Conservation (phyloP, 2,329 filamentous ascomycete species). For the Sporothrix sp. region DNA sequence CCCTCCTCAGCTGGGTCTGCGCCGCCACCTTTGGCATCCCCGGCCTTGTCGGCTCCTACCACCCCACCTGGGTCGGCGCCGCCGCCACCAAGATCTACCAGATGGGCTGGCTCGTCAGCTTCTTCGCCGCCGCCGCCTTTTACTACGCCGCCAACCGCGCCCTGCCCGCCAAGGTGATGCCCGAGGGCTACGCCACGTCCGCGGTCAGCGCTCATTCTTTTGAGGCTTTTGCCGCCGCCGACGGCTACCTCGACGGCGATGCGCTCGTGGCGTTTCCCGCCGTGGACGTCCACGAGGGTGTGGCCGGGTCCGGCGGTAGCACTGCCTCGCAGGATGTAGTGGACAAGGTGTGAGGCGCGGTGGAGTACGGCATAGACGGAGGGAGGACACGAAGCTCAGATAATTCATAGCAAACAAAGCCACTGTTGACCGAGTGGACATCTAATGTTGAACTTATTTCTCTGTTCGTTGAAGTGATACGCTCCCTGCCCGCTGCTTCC, state of each 20-base stretch:
- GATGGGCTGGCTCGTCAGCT: conserved; percentile 28
- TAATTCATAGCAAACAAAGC: too few relatives aligned
- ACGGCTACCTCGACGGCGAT: conserved; percentile 10
- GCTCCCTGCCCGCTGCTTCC: too few relatives aligned
- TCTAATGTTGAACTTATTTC: too few relatives aligned
- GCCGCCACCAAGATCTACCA: conserved; percentile 25
- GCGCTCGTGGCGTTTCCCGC: conserved; percentile 5
- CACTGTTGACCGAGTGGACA: too few relatives aligned
- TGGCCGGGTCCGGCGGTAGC: not conserved
- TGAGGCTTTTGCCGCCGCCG: conserved; percentile 1
- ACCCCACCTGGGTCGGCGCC: conserved; percentile 22
- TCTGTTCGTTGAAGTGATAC: too few relatives aligned
- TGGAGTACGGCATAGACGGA: too few relatives aligned
- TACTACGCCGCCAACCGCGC: conserved; percentile 27
- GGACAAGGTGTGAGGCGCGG: not conserved
- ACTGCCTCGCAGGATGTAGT: not conserved
- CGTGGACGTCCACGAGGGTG: not conserved
- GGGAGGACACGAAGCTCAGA: too few relatives aligned
- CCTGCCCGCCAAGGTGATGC: conserved; percentile 24
- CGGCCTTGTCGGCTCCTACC: conserved; percentile 26
- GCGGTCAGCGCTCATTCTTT: not conserved
- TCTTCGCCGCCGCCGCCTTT: conserved; percentile 23
- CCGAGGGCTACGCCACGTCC: not conserved
- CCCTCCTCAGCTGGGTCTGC: conserved; percentile 24
- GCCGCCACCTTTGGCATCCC: conserved; percentile 28